Base-by-base conservation (phyloP, 306 rosid genomes). In the Hylodesmum podocarpum region DNA sequence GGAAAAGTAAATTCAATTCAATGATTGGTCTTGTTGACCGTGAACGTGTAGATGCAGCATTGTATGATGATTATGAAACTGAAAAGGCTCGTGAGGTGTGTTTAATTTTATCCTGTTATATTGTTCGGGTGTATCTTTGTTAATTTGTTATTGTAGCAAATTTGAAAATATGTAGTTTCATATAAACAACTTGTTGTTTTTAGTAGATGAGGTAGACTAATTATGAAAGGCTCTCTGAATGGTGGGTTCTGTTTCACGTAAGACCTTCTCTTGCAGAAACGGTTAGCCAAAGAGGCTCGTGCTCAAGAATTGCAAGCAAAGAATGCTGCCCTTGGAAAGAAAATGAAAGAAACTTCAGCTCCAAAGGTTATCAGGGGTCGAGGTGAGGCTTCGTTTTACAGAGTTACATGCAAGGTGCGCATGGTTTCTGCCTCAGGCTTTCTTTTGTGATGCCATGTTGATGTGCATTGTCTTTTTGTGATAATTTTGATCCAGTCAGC, bases 11-110 rank as follows among this genome's bases (percentile, higher is more conserved):
- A 82, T 94, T 92, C 58, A 94, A 94, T 81, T 89, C 97, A 75
- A 89, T 92, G 98, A 94, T 94, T 78, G 98, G 97, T 76, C 95
- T 94, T 75, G 82, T 94, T 84, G 93, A 94, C 50, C 95, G 97
- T 0, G 93, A 94, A 16, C 96, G 98, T 39, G 86, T 94, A 76
- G 98, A 94, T 77, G 92, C 80, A 2, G 89, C 50, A 29, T 75
- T 94, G 16, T 92, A 94, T 21, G 98, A 92, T 83, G 98, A 94
- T 87, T 91, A 68, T 71, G 98, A 94, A 83, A 88, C 97, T 4
- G 90, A 57, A 9, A 94, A 94, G 82, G 96, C 97, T 78, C 95
- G 98, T 14, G 93, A 94, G 97, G 97, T 94, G 66, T 61, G 86
- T 76, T 69, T 58, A 6, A 50, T 57, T 64, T 75, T 72, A 31